A percentile compares a stretch with the other conserved stretches of the same genome.
These are phyloP conservation scores for Ceratobasidium sp. DNA, from an alignment of 1,284 basidiomycete species.

Conservation along the genomic window DNA sequence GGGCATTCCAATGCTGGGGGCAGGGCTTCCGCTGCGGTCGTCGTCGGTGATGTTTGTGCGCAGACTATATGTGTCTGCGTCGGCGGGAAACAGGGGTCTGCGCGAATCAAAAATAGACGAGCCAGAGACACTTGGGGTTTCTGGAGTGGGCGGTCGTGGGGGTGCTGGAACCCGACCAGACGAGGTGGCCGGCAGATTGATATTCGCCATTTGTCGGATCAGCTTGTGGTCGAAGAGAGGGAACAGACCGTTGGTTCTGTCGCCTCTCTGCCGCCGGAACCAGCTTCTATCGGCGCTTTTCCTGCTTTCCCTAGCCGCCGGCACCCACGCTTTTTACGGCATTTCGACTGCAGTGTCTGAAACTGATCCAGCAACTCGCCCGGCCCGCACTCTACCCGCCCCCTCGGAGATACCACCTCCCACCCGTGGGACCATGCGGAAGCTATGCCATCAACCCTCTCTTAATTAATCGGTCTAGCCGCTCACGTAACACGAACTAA, in stretches of 20 bases:
- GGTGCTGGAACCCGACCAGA: neutral
- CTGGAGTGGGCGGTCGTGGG: conserved; percentile 11
- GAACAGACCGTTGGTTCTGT: neutral
- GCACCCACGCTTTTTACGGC: neutral
- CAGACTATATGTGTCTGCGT: conserved; percentile 37
- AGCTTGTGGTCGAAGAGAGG: neutral
- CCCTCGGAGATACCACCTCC: too few relatives aligned
- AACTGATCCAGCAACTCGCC: neutral
- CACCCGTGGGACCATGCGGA: neutral
- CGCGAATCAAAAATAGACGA: conserved; percentile 22
- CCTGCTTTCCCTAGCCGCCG: too few relatives aligned
- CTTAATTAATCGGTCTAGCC: neutral
- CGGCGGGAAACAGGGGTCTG: neutral
- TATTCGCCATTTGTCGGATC: neutral
- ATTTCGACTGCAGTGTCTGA: neutral
- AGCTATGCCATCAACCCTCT: too few relatives aligned
- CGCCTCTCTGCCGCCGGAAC: neutral
- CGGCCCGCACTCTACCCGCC: neutral
- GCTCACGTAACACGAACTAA: too few relatives aligned
- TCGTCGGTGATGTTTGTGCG: conserved; percentile 36
- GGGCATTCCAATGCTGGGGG: conserved; percentile 40
- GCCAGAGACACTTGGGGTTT: neutral
- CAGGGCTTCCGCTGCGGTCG: conserved; percentile 35
- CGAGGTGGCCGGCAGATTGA: conserved; percentile 6
- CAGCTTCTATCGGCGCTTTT: neutral